These are phyloP conservation scores for Candida takata DNA, from an alignment of 805 yeast genomes.

Conservation along the genomic window DNA sequence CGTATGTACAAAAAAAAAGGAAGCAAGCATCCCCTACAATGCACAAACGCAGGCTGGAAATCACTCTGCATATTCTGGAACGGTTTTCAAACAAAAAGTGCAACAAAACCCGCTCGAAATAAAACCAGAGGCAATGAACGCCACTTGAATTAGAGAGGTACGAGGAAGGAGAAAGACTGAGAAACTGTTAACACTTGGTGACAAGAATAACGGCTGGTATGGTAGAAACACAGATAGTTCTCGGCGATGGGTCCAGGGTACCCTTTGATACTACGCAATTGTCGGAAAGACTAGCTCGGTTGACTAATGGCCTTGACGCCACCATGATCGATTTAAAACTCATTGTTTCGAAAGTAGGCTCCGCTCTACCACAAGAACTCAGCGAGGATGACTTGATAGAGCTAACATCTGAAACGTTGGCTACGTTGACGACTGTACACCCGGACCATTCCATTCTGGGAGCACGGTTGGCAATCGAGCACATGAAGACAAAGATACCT, in stretches of 20 bases:
- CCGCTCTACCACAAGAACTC: conserved; percentile 2
- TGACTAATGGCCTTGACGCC: conserved; percentile 5
- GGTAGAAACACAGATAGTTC: conserved; percentile 6
- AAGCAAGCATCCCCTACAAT: too few species aligned
- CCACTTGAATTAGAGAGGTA: not conserved
- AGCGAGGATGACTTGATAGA: conserved; percentile 9
- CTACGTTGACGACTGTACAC: conserved; percentile 94
- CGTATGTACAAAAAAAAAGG: too few species aligned
- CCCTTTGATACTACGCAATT: conserved; percentile 4
- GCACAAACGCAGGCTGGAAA: too few species aligned
- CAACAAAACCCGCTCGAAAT: too few species aligned
- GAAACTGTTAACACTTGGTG: not conserved
- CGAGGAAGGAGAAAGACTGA: too few species aligned
- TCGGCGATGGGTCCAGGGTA: conserved; percentile 6
- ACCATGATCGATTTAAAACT: conserved; percentile 4
- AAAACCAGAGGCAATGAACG: too few species aligned
- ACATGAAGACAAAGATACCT: conserved; percentile 89
- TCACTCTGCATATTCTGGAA: conserved; percentile 1
- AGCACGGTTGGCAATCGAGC: conserved; percentile 92
- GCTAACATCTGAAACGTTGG: conserved; percentile 80
- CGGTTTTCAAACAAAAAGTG: conserved; percentile 4
- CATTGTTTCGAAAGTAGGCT: conserved; percentile 4
- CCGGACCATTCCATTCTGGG: conserved; percentile 95
- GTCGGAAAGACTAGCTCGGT: not conserved
- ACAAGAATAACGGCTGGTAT: not conserved